Conservation (phyloP, 108 stramenopile genomes). For the Skeletonema marinoi region DNA sequence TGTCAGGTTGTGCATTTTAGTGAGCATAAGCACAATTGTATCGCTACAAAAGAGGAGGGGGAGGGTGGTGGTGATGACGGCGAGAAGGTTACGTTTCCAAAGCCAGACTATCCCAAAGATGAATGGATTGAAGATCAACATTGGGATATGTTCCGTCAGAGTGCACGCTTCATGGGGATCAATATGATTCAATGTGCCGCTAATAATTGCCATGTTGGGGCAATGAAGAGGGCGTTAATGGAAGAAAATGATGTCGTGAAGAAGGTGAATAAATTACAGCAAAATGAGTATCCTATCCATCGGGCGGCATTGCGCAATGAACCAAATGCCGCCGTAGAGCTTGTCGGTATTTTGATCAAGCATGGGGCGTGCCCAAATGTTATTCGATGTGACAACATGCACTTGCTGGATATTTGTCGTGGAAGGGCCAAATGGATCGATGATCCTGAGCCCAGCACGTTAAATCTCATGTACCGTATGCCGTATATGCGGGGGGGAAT, state of each 20-base stretch:
- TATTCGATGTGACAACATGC: background rate
- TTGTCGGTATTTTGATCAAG: background rate
- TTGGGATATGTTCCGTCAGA: slow-evolving; percentile 5
- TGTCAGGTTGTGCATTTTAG: slow-evolving; percentile 12
- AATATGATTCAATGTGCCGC: background rate
- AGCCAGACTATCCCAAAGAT: slow-evolving; percentile 14
- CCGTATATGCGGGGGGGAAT: background rate
- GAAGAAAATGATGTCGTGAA: slow-evolving; percentile 11
- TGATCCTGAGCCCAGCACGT: background rate
- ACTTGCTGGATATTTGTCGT: background rate
- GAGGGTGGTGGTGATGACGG: background rate
- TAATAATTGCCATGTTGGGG: background rate
- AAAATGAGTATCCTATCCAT: background rate
- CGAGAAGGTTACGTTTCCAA: background rate
- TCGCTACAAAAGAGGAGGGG: slow-evolving; percentile 1
- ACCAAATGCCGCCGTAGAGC: background rate
- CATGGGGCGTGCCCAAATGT: slow-evolving; percentile 5
- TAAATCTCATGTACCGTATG: background rate
- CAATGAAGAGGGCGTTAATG: slow-evolving; percentile 16
- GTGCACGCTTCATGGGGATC: background rate
- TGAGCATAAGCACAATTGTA: slow-evolving; percentile 15
- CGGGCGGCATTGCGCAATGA: background rate
- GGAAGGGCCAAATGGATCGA: background rate
- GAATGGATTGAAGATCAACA: slow-evolving; percentile 8
- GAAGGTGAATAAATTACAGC: background rate